phyloP scores from a whole-genome alignment of 352 stramenopile genomes.

The Pseudoperonospora humuli region DNA sequence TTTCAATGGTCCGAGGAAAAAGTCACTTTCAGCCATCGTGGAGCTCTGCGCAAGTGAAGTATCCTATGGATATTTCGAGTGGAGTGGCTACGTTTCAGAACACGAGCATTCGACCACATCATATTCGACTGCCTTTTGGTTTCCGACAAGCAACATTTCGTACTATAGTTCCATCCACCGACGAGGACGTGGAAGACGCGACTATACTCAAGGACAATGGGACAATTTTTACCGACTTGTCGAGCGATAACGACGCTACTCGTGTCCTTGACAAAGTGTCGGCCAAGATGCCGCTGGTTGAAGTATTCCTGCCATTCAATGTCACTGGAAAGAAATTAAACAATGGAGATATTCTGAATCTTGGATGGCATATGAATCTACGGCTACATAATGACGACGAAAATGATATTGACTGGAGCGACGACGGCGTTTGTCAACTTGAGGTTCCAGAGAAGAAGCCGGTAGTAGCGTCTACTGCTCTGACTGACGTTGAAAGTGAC shows the following conservation, averaged over 20 bases:
- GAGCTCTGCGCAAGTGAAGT: slow-evolving; percentile 5
- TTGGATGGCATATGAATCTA: slow-evolving; percentile 42
- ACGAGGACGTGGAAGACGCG: not conserved
- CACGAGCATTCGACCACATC: slow-evolving; percentile 46
- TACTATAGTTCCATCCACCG: slow-evolving; percentile 5
- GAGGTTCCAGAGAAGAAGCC: slow-evolving; percentile 33
- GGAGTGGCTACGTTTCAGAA: slow-evolving; percentile 62
- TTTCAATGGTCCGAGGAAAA: slow-evolving; percentile 49
- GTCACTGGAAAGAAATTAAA: slow-evolving; percentile 55
- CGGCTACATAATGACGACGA: slow-evolving; percentile 51
- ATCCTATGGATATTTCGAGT: slow-evolving; percentile 10
- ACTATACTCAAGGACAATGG: not conserved
- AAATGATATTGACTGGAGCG: slow-evolving; percentile 49
- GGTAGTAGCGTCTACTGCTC: slow-evolving; percentile 5
- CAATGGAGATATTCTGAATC: slow-evolving; percentile 38
- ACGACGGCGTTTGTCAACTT: slow-evolving; percentile 40
- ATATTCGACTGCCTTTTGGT: slow-evolving; percentile 53
- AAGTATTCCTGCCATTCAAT: slow-evolving; percentile 66
- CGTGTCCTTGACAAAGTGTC: slow-evolving; percentile 7
- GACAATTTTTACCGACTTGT: not conserved
- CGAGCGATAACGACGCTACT: slow-evolving; percentile 1
- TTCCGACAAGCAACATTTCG: slow-evolving; percentile 57
- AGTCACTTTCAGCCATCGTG: slow-evolving; percentile 23
- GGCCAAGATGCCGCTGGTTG: slow-evolving; percentile 23
- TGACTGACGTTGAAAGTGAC: slow-evolving; percentile 1